A percentile compares a stretch with the other conserved stretches of the same genome.
phyloP scores from a whole-genome alignment of 1,284 basidiomycete genomes.

The Leccinum fuscescens region DNA sequence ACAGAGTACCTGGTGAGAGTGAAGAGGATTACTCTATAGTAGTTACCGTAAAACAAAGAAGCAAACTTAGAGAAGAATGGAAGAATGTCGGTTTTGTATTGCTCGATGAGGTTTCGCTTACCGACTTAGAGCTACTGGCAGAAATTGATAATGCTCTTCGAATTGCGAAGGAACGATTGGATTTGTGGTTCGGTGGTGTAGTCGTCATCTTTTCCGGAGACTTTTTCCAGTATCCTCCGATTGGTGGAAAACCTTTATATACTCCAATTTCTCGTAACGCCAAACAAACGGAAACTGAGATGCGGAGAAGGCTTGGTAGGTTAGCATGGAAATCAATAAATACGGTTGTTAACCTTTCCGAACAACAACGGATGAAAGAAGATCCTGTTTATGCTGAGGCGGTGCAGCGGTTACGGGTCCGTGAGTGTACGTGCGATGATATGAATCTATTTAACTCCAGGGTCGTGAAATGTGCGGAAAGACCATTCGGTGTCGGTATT shows the following conservation, averaged over 20 bases:
- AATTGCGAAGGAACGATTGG: neutral
- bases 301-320: neutral
- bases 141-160: neutral
- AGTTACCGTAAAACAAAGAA: neutral
- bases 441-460: too few species aligned
- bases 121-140: neutral
- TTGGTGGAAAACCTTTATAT: slow-evolving; percentile 27
- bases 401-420: too few species aligned
- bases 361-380: too few species aligned
- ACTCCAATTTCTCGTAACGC: slow-evolving; percentile 18
- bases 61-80: neutral
- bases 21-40: neutral
- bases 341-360: too few species aligned
- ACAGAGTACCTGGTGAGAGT: neutral
- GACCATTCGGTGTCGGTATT: too few species aligned
- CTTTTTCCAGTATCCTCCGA: slow-evolving; percentile 23
- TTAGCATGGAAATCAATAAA: too few species aligned
- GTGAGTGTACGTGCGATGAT: too few species aligned
- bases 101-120: neutral
- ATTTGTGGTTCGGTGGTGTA: neutral
- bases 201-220: slow-evolving; percentile 10
- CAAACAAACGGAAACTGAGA: slow-evolving; percentile 2
- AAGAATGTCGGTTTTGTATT: neutral
- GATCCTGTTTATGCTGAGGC: too few species aligned
- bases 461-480: too few species aligned